phyloP scores from a whole-genome alignment of 805 yeast genomes.

The Candida hispaniensis region DNA sequence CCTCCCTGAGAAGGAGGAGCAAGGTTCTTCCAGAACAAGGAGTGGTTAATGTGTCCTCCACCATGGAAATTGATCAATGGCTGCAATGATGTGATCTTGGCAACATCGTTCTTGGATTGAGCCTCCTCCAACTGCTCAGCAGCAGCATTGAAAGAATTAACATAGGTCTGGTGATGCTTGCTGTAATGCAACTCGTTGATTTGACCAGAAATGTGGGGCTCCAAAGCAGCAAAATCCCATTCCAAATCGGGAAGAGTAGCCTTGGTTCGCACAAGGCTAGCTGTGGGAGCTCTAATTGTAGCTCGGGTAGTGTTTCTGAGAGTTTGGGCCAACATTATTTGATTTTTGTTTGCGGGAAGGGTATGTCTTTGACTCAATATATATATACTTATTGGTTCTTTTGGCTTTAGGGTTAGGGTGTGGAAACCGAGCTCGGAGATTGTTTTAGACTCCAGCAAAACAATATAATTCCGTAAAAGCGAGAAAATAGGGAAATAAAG shows the following conservation, averaged over 20 bases:
- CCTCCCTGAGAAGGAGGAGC: conserved; percentile 70
- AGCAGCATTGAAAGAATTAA: conserved; percentile 72
- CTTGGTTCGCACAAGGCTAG: too few species aligned
- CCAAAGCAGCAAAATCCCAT: conserved; percentile 76
- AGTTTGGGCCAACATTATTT: too few species aligned
- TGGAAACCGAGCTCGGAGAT: too few species aligned
- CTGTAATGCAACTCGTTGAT: conserved; percentile 78
- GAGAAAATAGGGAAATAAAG: too few species aligned
- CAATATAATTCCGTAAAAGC: too few species aligned
- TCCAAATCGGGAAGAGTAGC: conserved; percentile 71
- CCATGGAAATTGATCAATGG: conserved; percentile 81
- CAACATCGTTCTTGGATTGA: conserved; percentile 44
- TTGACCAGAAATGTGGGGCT: conserved; percentile 76
- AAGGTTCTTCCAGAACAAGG: conserved; percentile 77
- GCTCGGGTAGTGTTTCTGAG: too few species aligned
- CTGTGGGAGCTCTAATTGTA: too few species aligned
- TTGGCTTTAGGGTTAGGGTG: too few species aligned
- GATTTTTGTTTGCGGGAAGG: too few species aligned
- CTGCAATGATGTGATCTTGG: conserved; percentile 48
- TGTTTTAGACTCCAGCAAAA: too few species aligned
- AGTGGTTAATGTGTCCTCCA: conserved; percentile 84
- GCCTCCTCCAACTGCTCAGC: conserved; percentile 65
- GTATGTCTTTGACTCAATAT: too few species aligned
- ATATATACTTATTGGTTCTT: too few species aligned
- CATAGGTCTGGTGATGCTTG: conserved; percentile 90